Conservation (phyloP, 371 early-diverging fungal genomes). For the Mucor mucedo region DNA sequence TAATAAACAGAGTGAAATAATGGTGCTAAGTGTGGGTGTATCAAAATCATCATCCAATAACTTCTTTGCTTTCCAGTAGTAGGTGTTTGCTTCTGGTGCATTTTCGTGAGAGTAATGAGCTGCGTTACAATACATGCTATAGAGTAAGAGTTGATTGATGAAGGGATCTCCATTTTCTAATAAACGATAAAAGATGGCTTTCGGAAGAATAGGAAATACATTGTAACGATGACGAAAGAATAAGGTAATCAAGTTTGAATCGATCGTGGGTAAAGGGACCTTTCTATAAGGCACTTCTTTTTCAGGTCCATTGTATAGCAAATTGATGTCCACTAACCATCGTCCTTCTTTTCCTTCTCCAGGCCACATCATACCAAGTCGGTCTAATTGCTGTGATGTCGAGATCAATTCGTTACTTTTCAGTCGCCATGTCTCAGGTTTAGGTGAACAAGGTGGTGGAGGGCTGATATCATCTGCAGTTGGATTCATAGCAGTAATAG, state of each 20-base stretch:
- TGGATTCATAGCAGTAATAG: not conserved
- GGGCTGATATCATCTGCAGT: not conserved
- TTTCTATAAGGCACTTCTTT: not conserved
- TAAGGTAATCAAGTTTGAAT: constrained; percentile 17
- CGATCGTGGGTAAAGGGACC: not conserved
- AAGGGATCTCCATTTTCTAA: constrained; percentile 34
- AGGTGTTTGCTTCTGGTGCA: constrained; percentile 24
- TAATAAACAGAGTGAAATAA: constrained; percentile 35
- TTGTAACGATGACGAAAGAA: constrained; percentile 36
- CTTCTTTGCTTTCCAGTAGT: constrained; percentile 29
- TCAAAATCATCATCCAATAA: constrained; percentile 24
- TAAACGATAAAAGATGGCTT: constrained; percentile 33
- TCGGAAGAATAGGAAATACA: constrained; percentile 37
- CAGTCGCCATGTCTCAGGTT: constrained; percentile 5
- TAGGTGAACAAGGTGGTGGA: not conserved
- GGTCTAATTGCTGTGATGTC: constrained; percentile 17
- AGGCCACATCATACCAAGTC: constrained; percentile 26
- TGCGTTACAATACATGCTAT: constrained; percentile 37
- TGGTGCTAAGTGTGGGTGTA: constrained; percentile 31
- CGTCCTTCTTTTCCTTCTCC: constrained; percentile 37
- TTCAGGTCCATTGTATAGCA: constrained; percentile 16
- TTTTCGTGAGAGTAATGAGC: constrained; percentile 30
- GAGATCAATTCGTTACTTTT: not conserved
- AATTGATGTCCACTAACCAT: constrained; percentile 24
- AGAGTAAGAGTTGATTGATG: constrained; percentile 27